phyloP scores from a whole-genome alignment of 768 basidiomycete species.

The Mycena rosella region DNA sequence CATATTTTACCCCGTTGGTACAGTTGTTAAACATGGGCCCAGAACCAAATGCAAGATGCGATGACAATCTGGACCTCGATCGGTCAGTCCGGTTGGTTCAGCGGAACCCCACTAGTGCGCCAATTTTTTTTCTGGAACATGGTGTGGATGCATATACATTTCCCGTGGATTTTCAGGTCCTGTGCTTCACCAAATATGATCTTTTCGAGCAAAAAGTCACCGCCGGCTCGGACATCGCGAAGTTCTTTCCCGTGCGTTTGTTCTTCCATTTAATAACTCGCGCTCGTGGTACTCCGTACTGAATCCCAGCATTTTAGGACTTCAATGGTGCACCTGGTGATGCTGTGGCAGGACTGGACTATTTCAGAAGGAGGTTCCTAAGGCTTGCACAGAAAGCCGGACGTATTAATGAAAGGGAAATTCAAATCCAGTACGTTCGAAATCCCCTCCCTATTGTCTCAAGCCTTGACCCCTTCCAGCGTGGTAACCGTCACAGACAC shows the following conservation, averaged over 20 bases:
- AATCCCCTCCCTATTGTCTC: too few species aligned
- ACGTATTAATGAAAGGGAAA: conserved; percentile 87
- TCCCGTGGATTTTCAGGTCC: conserved; percentile 66
- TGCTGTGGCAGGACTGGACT: conserved; percentile 83
- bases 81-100: conserved; percentile 96
- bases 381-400: conserved; percentile 88
- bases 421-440: too few species aligned
- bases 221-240: conserved; percentile 87
- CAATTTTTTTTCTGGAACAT: too few species aligned
- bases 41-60: conserved; percentile 99
- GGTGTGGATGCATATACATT: too few species aligned
- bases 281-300: not conserved
- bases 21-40: not conserved
- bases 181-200: conserved; percentile 97
- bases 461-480: too few species aligned
- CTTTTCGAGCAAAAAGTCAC: conserved; percentile 88
- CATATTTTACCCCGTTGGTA: not conserved
- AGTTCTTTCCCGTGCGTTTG: conserved; percentile 82
- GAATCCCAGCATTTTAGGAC: conserved; percentile 68
- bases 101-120: conserved; percentile 89
- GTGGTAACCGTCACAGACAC: too few species aligned
- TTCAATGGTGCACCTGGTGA: conserved; percentile 85
- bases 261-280: too few species aligned
- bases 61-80: conserved; percentile 98
- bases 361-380: conserved; percentile 90